Conservation (phyloP, 1,139 yeast species). For the Insectozyma bohioensis region DNA sequence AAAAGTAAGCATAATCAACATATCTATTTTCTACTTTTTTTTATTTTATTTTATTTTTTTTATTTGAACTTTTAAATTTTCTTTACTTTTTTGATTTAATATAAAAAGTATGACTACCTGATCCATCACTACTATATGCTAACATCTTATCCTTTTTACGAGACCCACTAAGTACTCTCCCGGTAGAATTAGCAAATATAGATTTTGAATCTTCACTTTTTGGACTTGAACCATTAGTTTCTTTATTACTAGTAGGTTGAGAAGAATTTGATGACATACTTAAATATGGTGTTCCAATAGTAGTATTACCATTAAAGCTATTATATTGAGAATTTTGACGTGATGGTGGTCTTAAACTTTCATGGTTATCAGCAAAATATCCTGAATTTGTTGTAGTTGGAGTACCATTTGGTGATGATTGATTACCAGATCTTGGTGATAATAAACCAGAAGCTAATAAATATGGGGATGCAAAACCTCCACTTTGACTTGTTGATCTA, state of each 20-base stretch:
- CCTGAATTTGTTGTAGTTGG: conserved; percentile 15
- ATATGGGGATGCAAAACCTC: conserved; percentile 65
- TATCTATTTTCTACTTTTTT: no score
- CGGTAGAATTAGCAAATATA: conserved; percentile 23
- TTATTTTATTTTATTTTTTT: background rate
- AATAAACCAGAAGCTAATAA: conserved; percentile 55
- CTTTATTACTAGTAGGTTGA: conserved; percentile 2
- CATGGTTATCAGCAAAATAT: conserved; percentile 9
- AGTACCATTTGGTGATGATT: conserved; percentile 24
- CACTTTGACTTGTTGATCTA: conserved; percentile 27
- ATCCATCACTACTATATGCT: conserved; percentile 45
- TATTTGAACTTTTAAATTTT: background rate
- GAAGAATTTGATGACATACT: conserved; percentile 9
- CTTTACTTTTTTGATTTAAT: conserved; percentile 34
- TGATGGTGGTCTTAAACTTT: conserved; percentile 9
- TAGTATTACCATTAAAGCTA: background rate
- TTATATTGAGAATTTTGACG: conserved; percentile 8
- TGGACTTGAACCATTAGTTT: conserved; percentile 15
- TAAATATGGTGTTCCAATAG: conserved; percentile 8
- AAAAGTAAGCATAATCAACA: no score
- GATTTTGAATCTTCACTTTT: conserved; percentile 18
- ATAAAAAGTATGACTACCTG: conserved; percentile 42
- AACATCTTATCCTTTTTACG: conserved; percentile 31
- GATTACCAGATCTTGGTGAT: conserved; percentile 43
- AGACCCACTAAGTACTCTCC: conserved; percentile 26